Evolutionary conservation across 1,139 yeast species (phyloP).

Genomic region (Pichia sp.): DNA sequence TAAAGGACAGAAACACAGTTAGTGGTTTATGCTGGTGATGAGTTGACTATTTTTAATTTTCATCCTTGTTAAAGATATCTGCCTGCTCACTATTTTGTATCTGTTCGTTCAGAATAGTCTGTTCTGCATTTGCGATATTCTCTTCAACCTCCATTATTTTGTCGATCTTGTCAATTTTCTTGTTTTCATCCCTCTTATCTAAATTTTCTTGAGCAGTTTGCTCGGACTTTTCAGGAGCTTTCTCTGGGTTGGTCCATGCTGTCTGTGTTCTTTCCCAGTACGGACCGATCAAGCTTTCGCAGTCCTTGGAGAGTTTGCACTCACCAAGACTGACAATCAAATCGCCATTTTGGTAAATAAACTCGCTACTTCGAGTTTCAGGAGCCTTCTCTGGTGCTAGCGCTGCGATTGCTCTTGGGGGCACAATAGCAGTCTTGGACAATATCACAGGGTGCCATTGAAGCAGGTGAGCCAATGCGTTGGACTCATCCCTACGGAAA

Average conservation of each 20-base stretch:
- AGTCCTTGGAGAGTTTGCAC: slow-evolving; percentile 41
- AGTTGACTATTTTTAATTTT: neutral
- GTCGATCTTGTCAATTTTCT: neutral
- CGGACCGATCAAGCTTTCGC: slow-evolving; percentile 40
- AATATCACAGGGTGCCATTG: slow-evolving; percentile 91
- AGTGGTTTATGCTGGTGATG: too few relatives aligned
- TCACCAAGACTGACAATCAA: slow-evolving; percentile 58
- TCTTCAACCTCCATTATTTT: neutral
- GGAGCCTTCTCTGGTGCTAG: slow-evolving; percentile 17
- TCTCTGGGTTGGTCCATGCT: neutral
- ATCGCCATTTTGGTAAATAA: slow-evolving; percentile 57
- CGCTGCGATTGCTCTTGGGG: slow-evolving; percentile 53
- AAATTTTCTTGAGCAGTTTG: neutral
- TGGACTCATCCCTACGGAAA: slow-evolving; percentile 58
- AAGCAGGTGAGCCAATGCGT: slow-evolving; percentile 73
- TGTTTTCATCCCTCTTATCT: neutral
- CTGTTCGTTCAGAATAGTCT: too few relatives aligned
- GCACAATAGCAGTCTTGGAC: slow-evolving; percentile 67
- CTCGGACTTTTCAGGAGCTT: neutral
- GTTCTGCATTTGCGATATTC: neutral
- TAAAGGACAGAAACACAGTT: neutral
- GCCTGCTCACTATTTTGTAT: too few relatives aligned
- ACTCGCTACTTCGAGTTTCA: slow-evolving; percentile 32
- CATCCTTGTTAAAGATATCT: neutral
- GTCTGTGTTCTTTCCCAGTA: slow-evolving; percentile 6